Conservation (phyloP, 169 alveolate species). For the Miamiensis avidus region DNA sequence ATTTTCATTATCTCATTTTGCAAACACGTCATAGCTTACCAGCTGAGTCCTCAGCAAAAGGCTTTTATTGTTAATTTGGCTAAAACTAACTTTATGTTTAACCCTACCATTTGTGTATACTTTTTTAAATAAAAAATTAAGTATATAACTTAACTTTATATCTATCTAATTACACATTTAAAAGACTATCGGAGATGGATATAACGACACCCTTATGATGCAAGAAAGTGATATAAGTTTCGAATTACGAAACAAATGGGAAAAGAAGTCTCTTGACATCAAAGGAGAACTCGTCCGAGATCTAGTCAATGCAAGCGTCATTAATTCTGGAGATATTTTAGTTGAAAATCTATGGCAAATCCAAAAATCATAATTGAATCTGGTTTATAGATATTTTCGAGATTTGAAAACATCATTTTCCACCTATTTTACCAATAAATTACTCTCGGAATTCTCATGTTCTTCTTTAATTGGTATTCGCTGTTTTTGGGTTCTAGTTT, state of each 20-base stretch:
- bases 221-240: constrained; percentile 81
- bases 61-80: constrained; percentile 3
- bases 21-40: constrained; percentile 23
- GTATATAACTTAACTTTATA: too few relatives aligned
- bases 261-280: neutral
- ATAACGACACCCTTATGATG: constrained; percentile 84
- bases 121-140: too few relatives aligned
- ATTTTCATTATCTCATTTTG: constrained; percentile 20
- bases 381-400: constrained; percentile 41
- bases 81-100: constrained; percentile 6
- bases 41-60: constrained; percentile 28
- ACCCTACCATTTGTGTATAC: neutral
- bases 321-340: neutral
- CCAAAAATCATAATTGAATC: neutral
- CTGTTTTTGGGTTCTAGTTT: constrained; percentile 31
- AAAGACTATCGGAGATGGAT: constrained; percentile 85
- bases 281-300: too few relatives aligned
- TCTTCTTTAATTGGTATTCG: constrained; percentile 47
- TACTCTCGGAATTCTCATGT: constrained; percentile 44
- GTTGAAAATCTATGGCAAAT: neutral
- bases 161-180: too few relatives aligned
- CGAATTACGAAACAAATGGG: constrained; percentile 36
- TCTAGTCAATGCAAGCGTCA: neutral
- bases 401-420: constrained; percentile 47
- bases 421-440: constrained; percentile 56